phyloP scores from a whole-genome alignment of 1,284 basidiomycete genomes.

The Trametes hirsuta region DNA sequence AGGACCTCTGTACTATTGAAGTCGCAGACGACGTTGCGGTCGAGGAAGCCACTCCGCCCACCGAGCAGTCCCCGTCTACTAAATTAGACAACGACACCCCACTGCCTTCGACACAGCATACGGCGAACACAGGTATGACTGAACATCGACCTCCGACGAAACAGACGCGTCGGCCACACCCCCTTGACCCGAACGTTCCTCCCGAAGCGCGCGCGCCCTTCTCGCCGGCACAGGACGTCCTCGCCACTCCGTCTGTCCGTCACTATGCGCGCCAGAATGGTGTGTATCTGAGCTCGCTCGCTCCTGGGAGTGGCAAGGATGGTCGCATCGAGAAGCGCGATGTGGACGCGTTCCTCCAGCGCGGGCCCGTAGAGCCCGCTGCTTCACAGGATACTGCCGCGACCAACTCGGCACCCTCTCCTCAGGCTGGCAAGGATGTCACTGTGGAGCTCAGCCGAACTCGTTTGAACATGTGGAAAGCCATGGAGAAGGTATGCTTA shows the following conservation, averaged over 20 bases:
- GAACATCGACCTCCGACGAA: background rate
- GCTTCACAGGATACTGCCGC: background rate
- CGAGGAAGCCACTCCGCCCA: constrained; percentile 1
- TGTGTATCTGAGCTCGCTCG: constrained; percentile 62
- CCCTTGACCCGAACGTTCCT: constrained; percentile 63
- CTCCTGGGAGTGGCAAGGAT: constrained; percentile 73
- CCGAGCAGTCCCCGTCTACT: background rate
- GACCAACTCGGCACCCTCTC: constrained; percentile 3
- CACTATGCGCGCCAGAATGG: constrained; percentile 72
- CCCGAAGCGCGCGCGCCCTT: constrained; percentile 21
- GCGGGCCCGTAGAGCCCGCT: background rate
- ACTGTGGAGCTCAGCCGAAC: constrained; percentile 79
- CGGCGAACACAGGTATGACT: background rate
- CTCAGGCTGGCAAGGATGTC: constrained; percentile 43
- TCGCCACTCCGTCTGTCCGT: constrained; percentile 80
- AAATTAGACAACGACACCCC: constrained; percentile 2
- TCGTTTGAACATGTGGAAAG: constrained; percentile 85
- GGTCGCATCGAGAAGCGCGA: constrained; percentile 81
- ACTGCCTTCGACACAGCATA: constrained; percentile 19
- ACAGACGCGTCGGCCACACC: constrained; percentile 49
- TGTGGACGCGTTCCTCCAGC: constrained; percentile 60
- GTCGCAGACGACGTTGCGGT: constrained; percentile 58
- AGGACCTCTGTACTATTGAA: constrained; percentile 83
- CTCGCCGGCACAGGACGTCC: constrained; percentile 40
- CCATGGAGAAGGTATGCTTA: constrained; percentile 71